Percentiles rank a stretch among this genome's conserved stretches.
phyloP scores from a whole-genome alignment of 2,329 filamentous ascomycete genomes.

The Dothiorella sarmentorum region DNA sequence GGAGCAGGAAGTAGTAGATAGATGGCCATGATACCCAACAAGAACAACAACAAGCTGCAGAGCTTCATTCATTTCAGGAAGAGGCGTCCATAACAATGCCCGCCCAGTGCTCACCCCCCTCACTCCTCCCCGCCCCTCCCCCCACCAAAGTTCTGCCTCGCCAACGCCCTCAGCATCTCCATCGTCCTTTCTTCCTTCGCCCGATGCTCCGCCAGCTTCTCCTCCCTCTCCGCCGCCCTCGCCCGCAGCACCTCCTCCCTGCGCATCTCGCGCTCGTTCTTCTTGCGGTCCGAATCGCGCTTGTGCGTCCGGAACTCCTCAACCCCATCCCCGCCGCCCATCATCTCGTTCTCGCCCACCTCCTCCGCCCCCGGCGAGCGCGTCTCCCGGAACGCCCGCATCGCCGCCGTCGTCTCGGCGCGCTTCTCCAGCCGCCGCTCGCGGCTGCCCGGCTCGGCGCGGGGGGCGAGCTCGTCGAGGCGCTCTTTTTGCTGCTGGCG shows the following conservation, averaged over 20 bases:
- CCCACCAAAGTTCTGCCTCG: constrained; percentile 62
- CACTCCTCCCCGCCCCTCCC: not conserved
- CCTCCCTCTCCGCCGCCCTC: constrained; percentile 74
- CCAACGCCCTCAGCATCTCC: constrained; percentile 73
- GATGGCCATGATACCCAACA: not conserved
- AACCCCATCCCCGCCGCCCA: constrained; percentile 66
- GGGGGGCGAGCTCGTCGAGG: constrained; percentile 77
- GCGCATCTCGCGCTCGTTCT: constrained; percentile 79
- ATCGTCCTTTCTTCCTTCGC: constrained; percentile 82
- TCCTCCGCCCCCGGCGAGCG: constrained; percentile 63
- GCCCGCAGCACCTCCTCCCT: constrained; percentile 78
- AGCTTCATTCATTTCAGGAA: not conserved
- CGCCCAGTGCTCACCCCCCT: not conserved
- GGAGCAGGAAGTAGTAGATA: not conserved
- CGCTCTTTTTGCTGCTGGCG: constrained; percentile 65
- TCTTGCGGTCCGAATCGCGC: constrained; percentile 60
- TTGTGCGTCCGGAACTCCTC: constrained; percentile 66
- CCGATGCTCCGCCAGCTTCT: constrained; percentile 65
- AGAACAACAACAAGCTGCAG: too few relatives aligned
- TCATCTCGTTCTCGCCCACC: constrained; percentile 69
- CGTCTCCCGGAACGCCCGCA: constrained; percentile 67
- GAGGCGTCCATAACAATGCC: too few relatives aligned
- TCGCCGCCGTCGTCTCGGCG: constrained; percentile 65
- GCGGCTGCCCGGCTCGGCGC: constrained; percentile 75
- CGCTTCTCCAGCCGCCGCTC: constrained; percentile 88